phyloP scores from a whole-genome alignment of 805 yeast genomes.

The Suhomyces sp. region DNA sequence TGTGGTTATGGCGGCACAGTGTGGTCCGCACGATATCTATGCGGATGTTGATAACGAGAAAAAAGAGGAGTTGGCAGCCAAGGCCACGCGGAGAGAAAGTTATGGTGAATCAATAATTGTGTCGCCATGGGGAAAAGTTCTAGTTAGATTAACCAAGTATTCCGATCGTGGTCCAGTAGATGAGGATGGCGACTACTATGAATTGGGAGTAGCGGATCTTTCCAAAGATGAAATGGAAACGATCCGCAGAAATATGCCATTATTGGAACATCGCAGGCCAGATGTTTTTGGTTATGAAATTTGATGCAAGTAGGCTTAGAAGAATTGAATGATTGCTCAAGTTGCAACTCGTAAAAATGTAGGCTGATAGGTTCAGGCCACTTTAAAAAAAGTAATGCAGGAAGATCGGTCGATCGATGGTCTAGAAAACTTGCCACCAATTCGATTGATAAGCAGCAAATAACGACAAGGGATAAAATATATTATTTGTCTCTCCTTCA shows the following conservation, averaged over 20 bases:
- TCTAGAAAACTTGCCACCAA: not conserved
- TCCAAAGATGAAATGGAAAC: conserved; percentile 48
- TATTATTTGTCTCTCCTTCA: not conserved
- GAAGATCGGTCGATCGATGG: not conserved
- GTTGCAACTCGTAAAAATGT: no score
- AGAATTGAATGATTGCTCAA: not conserved
- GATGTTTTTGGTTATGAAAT: conserved; percentile 52
- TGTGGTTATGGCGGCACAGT: conserved; percentile 87
- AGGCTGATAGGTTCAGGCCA: not conserved
- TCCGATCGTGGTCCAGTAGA: conserved; percentile 20
- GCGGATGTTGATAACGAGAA: conserved; percentile 28
- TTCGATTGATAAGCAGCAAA: not conserved
- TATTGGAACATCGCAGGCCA: conserved; percentile 68
- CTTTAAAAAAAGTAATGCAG: not conserved
- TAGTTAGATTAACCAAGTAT: conserved; percentile 48
- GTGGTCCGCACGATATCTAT: conserved; percentile 67
- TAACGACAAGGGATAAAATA: not conserved
- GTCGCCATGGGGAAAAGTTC: conserved; percentile 87
- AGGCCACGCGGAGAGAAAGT: conserved; percentile 49
- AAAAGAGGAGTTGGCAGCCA: not conserved
- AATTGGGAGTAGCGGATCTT: conserved; percentile 60
- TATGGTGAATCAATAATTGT: conserved; percentile 85
- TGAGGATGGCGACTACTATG: conserved; percentile 36
- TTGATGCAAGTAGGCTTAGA: not conserved
- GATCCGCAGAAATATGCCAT: conserved; percentile 70